Evolutionary conservation across 352 stramenopile species (phyloP).

Genomic region (Phytophthora tentaculata): DNA sequence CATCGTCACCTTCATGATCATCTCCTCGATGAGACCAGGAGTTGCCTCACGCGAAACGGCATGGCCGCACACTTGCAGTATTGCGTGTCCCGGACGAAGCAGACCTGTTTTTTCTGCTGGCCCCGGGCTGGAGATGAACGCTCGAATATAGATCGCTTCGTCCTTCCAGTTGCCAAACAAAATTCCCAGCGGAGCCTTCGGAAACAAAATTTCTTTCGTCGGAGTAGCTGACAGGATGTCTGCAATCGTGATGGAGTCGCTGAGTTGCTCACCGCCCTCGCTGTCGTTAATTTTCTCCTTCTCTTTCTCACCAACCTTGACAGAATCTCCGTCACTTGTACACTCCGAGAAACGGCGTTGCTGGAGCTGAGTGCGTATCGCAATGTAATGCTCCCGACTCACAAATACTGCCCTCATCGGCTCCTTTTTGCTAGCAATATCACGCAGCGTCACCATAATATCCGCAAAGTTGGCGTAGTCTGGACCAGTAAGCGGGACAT

Average conservation of each 20-base stretch:
- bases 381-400: slow-evolving; percentile 58
- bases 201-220: slow-evolving; percentile 69
- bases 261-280: slow-evolving; percentile 26
- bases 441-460: slow-evolving; percentile 69
- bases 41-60: slow-evolving; percentile 66
- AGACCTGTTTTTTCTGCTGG: slow-evolving; percentile 75
- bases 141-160: slow-evolving; percentile 74
- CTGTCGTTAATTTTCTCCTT: slow-evolving; percentile 2
- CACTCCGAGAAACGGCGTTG: slow-evolving; percentile 10
- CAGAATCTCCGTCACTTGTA: slow-evolving; percentile 14
- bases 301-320: not conserved
- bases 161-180: slow-evolving; percentile 87
- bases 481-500: slow-evolving; percentile 52
- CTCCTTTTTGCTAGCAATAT: slow-evolving; percentile 55
- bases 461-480: slow-evolving; percentile 51
- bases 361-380: slow-evolving; percentile 37
- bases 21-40: slow-evolving; percentile 61
- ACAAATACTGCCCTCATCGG: slow-evolving; percentile 68
- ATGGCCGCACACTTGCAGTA: slow-evolving; percentile 81
- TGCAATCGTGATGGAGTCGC: not conserved
- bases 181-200: slow-evolving; percentile 71
- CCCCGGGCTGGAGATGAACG: slow-evolving; percentile 81
- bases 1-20: slow-evolving; percentile 60
- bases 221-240: slow-evolving; percentile 27
- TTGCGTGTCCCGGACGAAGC: slow-evolving; percentile 62